Evolutionary conservation across 2,329 filamentous ascomycete genomes (phyloP).

Genomic region (Bimuria novae-zelandiae): DNA sequence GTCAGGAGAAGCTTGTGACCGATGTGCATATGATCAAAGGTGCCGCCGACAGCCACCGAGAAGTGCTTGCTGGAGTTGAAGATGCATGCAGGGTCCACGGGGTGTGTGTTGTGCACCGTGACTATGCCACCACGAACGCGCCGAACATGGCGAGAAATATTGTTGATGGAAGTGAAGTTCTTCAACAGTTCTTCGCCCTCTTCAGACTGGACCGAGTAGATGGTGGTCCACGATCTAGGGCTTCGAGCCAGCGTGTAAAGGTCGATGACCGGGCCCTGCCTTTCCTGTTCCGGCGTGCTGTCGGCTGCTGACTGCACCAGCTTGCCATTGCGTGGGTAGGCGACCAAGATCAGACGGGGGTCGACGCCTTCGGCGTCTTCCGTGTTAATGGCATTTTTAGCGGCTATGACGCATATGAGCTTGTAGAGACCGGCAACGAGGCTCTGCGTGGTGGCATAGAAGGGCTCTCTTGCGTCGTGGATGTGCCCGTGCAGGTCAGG

Average conservation of each 20-base stretch:
- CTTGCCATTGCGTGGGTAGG: constrained; percentile 55
- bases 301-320: constrained; percentile 24
- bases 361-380: constrained; percentile 74
- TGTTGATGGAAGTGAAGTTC: constrained; percentile 46
- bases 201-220: constrained; percentile 71
- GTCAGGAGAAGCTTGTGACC: constrained; percentile 96
- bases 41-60: constrained; percentile 83
- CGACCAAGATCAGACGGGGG: constrained; percentile 72
- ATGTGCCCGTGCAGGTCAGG: constrained; percentile 62
- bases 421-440: constrained; percentile 78
- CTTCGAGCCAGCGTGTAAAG: constrained; percentile 53
- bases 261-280: constrained; percentile 56
- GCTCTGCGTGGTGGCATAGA: constrained; percentile 73
- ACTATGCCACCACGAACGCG: constrained; percentile 44
- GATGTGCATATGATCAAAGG: constrained; percentile 93
- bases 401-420: constrained; percentile 73
- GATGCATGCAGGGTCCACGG: constrained; percentile 9
- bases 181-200: constrained; percentile 63
- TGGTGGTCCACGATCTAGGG: constrained; percentile 63
- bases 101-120: constrained; percentile 19
- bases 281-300: constrained; percentile 34
- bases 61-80: constrained; percentile 50
- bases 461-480: constrained; percentile 57
- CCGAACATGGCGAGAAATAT: constrained; percentile 32
- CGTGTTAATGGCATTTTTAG: constrained; percentile 65